A percentile compares a stretch with the other conserved stretches of the same genome.
These are phyloP conservation scores for Chenopodium formosanum DNA, from an alignment of 148 eudicot genomes.

Conservation along the genomic window DNA sequence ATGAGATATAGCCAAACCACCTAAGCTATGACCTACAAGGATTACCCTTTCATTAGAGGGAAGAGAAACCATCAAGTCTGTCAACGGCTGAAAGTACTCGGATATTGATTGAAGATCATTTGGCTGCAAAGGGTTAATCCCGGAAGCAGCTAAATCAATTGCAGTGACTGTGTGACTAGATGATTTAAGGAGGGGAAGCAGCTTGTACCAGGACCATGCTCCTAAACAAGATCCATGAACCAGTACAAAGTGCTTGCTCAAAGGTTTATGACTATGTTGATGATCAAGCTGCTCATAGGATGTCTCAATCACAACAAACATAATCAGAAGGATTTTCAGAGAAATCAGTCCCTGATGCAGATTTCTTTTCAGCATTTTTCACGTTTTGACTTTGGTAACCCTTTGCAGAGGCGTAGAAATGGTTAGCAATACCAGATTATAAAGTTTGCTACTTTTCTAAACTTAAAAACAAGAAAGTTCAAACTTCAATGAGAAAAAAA, in stretches of 20 bases:
- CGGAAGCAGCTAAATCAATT: conserved; percentile 35
- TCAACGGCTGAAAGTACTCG: conserved; percentile 19
- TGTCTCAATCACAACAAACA: neutral
- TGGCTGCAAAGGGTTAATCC: conserved; percentile 19
- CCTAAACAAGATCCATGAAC: conserved; percentile 52
- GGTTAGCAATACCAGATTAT: neutral
- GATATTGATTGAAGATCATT: neutral
- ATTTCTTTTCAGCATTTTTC: neutral
- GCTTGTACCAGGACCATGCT: conserved; percentile 59
- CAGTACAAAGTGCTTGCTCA: conserved; percentile 33
- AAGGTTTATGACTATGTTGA: neutral
- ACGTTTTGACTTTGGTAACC: neutral
- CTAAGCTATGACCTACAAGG: conserved; percentile 46
- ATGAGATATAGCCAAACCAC: conserved; percentile 38
- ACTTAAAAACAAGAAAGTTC: neutral
- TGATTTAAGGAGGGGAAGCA: conserved; percentile 24
- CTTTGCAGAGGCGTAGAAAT: neutral
- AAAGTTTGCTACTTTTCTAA: too few species aligned
- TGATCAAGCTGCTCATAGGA: neutral
- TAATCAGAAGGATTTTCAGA: neutral
- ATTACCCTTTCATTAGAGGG: conserved; percentile 32
- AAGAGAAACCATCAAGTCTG: conserved; percentile 21
- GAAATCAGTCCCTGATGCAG: neutral
- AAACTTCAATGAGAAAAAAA: too few species aligned
- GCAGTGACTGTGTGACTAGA: conserved; percentile 38